Conservation (phyloP, 2,329 filamentous ascomycete genomes). For the Xylariaceae sp. region DNA sequence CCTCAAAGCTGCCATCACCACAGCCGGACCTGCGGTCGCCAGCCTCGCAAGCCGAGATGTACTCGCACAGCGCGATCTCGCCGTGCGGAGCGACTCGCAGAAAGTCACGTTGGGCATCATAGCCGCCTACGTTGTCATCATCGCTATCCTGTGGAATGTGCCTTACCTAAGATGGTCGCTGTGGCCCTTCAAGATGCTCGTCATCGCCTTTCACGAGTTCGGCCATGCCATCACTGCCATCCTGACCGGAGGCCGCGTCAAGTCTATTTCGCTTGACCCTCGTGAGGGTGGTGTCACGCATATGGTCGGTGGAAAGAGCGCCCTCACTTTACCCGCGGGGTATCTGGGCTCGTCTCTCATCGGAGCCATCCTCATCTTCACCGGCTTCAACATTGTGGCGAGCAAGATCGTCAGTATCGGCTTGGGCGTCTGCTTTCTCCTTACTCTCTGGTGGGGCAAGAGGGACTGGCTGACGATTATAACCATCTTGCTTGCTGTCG, state of each 20-base stretch:
- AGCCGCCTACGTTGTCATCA: constrained; percentile 66
- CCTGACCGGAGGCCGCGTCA: constrained; percentile 68
- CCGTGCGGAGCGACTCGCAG: constrained; percentile 62
- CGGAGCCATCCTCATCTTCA: constrained; percentile 72
- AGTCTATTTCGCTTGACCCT: constrained; percentile 70
- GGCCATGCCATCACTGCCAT: constrained; percentile 70
- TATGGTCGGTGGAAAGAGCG: constrained; percentile 67
- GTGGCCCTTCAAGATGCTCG: constrained; percentile 86
- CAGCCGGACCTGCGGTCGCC: constrained; percentile 24
- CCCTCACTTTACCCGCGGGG: constrained; percentile 70
- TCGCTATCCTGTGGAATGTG: constrained; percentile 75
- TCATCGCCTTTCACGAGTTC: constrained; percentile 80
- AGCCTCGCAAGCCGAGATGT: constrained; percentile 23
- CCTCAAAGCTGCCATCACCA: constrained; percentile 24
- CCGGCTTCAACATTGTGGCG: constrained; percentile 76
- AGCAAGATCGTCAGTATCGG: constrained; percentile 75
- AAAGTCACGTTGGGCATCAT: constrained; percentile 68
- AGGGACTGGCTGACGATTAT: constrained; percentile 73
- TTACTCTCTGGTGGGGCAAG: constrained; percentile 80
- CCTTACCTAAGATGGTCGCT: constrained; percentile 70
- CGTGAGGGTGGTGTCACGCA: constrained; percentile 75
- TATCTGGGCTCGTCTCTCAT: constrained; percentile 76
- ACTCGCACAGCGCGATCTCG: constrained; percentile 49
- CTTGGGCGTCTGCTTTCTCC: constrained; percentile 67
- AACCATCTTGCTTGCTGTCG: constrained; percentile 67